These are phyloP conservation scores for Vairimorpha apis DNA, from an alignment of 371 early-diverging fungal species.

Conservation along the genomic window DNA sequence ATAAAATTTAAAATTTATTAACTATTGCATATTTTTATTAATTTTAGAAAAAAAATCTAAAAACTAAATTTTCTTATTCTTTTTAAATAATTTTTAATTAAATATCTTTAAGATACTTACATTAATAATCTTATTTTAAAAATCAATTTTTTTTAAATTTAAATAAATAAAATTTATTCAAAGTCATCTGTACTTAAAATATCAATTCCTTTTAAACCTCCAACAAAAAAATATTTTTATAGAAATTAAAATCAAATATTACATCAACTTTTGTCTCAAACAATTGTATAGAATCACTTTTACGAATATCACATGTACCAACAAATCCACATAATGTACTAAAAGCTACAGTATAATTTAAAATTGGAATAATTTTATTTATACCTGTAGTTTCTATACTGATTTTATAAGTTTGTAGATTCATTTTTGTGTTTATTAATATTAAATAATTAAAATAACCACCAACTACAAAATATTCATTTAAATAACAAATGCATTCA, in stretches of 20 bases:
- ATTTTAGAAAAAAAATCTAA: too few relatives aligned
- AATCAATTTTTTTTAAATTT: too few relatives aligned
- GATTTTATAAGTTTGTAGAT: constrained; percentile 35
- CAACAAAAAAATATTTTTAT: constrained; percentile 28
- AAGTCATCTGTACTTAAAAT: constrained; percentile 10
- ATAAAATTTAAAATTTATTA: too few relatives aligned
- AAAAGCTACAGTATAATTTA: constrained; percentile 23
- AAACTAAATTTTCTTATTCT: too few relatives aligned
- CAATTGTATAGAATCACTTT: constrained; percentile 26
- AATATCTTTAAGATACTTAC: too few relatives aligned
- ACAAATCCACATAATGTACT: constrained; percentile 31
- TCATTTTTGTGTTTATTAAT: constrained; percentile 36
- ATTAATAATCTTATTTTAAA: too few relatives aligned
- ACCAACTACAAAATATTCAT: constrained; percentile 45
- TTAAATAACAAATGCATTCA: constrained; percentile 23
- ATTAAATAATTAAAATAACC: constrained; percentile 45
- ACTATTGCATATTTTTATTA: too few relatives aligned
- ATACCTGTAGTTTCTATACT: constrained; percentile 13
- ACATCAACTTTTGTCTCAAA: constrained; percentile 27
- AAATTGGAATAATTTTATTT: constrained; percentile 6
- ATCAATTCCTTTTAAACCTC: constrained; percentile 40
- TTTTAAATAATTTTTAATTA: too few relatives aligned
- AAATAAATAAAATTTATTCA: constrained; percentile 17
- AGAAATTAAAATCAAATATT: constrained; percentile 38
- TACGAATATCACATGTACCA: constrained; percentile 49